Conservation (phyloP, 352 stramenopile genomes). For the Paralagenidium karlingii region DNA sequence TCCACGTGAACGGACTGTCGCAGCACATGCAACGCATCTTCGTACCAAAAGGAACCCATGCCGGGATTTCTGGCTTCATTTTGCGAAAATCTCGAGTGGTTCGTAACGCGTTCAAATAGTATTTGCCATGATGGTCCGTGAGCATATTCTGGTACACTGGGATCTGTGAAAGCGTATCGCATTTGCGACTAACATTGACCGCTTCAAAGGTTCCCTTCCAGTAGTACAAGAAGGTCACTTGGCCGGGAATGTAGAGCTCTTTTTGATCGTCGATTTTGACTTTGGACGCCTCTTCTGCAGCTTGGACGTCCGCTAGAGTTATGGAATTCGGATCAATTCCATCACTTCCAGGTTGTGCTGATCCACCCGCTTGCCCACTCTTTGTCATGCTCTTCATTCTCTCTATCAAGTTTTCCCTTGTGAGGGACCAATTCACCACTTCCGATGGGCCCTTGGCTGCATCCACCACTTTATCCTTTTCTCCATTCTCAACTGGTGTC, state of each 20-base stretch:
- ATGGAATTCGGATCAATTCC: neutral
- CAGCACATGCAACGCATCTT: constrained; percentile 83
- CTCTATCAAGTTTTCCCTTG: constrained; percentile 61
- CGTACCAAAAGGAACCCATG: constrained; percentile 71
- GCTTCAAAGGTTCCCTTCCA: constrained; percentile 73
- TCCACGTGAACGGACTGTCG: constrained; percentile 82
- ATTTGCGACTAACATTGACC: constrained; percentile 65
- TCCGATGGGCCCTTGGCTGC: neutral
- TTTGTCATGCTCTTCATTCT: constrained; percentile 65
- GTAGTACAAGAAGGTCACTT: constrained; percentile 71
- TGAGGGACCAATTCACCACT: constrained; percentile 48
- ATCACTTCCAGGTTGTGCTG: too few species aligned
- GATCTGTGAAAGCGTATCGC: constrained; percentile 54
- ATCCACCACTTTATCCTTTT: constrained; percentile 27
- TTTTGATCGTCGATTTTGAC: constrained; percentile 47
- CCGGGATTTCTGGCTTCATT: constrained; percentile 31
- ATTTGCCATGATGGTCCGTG: constrained; percentile 66
- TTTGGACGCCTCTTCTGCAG: constrained; percentile 29
- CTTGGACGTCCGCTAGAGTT: neutral
- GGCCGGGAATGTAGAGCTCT: constrained; percentile 65
- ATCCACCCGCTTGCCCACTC: too few species aligned
- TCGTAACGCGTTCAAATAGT: constrained; percentile 68
- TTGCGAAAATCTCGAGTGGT: constrained; percentile 59
- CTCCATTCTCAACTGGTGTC: neutral
- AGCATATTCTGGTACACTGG: constrained; percentile 82